Evolutionary conservation across 306 rosid genomes (phyloP).

Genomic region (Malus sieversii): DNA sequence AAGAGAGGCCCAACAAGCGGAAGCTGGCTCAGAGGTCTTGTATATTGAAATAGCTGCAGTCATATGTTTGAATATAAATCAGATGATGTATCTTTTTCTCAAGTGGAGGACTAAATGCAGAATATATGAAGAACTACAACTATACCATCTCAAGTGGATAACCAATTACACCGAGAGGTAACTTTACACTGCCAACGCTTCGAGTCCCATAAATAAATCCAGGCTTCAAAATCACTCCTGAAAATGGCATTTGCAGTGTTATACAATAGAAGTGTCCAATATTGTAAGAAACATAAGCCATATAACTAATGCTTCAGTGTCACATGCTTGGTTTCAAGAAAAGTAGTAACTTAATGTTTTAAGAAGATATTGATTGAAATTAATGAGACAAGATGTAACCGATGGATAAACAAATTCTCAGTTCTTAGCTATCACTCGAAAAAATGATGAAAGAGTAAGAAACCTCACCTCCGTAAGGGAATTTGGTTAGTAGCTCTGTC

Average conservation of each 20-base stretch:
- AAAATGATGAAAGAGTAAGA: neutral
- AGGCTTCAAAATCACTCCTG: slow-evolving; percentile 94
- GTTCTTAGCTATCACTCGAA: neutral
- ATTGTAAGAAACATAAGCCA: neutral
- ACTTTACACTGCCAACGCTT: slow-evolving; percentile 64
- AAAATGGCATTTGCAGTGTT: slow-evolving; percentile 9
- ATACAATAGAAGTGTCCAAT: neutral
- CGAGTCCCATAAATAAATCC: slow-evolving; percentile 97
- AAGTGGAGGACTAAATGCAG: neutral
- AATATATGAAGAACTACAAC: neutral
- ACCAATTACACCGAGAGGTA: slow-evolving; percentile 79
- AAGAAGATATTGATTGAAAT: neutral
- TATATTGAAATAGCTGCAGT: slow-evolving; percentile 59
- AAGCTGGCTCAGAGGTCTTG: slow-evolving; percentile 58
- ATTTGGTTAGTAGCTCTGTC: slow-evolving; percentile 63
- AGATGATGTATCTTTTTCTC: neutral
- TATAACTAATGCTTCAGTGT: neutral
- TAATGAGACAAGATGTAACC: neutral
- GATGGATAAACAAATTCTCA: neutral
- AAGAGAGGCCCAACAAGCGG: slow-evolving; percentile 87
- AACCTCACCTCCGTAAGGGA: slow-evolving; percentile 72
- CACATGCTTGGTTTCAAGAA: neutral
- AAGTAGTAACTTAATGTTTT: neutral
- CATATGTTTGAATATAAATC: slow-evolving; percentile 6
- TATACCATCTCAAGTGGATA: slow-evolving; percentile 86